These are phyloP conservation scores for Schizonepeta tenuifolia DNA, from an alignment of 257 asterid genomes.

Conservation along the genomic window DNA sequence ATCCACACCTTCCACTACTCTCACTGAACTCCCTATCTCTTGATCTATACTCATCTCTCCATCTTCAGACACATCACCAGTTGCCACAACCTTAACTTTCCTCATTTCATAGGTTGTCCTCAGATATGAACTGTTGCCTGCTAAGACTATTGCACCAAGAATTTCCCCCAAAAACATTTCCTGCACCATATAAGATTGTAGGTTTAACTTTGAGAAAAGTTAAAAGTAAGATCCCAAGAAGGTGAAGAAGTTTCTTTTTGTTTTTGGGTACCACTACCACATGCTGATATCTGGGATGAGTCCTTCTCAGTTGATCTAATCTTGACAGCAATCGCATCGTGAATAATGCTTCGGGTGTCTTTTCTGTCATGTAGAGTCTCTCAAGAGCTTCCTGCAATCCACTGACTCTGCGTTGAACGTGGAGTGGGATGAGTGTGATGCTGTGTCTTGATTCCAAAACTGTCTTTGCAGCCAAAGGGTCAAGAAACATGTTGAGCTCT, in stretches of 20 bases:
- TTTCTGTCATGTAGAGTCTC: conserved; percentile 30
- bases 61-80: conserved; percentile 60
- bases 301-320: conserved; percentile 46
- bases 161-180: conserved; percentile 74
- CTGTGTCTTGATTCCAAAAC: conserved; percentile 56
- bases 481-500: conserved; percentile 77
- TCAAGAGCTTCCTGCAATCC: conserved; percentile 34
- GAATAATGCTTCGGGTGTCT: conserved; percentile 67
- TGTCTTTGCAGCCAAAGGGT: conserved; percentile 72
- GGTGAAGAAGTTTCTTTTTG: no score
- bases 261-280: conserved; percentile 35
- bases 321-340: conserved; percentile 52
- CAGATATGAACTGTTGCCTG: conserved; percentile 46
- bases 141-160: conserved; percentile 73
- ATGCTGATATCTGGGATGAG: conserved; percentile 57
- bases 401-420: conserved; percentile 54
- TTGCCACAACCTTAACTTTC: conserved; percentile 49
- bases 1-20: conserved; percentile 56
- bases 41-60: conserved; percentile 48
- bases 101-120: conserved; percentile 42
- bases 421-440: conserved; percentile 75
- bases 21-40: conserved; percentile 54
- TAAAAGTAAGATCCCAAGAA: neutral
- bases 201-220: neutral
- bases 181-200: conserved; percentile 37